These are phyloP conservation scores for Trypanosoma avium DNA, from an alignment of 208 protist genomes.

Conservation along the genomic window DNA sequence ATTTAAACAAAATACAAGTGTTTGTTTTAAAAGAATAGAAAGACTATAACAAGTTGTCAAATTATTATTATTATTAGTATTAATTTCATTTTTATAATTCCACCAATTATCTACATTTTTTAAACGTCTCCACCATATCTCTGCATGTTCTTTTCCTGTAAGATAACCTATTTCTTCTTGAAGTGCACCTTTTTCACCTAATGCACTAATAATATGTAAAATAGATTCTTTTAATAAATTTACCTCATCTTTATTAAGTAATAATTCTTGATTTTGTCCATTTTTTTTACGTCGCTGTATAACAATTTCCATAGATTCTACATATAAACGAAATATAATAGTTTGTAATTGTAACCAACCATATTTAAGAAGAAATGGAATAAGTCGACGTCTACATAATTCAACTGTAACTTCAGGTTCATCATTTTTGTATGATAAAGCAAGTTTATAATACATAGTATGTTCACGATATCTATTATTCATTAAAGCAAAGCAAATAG, in stretches of 20 bases:
- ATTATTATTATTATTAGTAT: background rate
- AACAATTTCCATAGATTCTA: conserved; percentile 47
- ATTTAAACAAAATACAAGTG: conserved; percentile 10
- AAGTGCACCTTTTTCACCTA: conserved; percentile 1
- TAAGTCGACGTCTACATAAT: conserved; percentile 44
- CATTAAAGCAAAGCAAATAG: conserved; percentile 33
- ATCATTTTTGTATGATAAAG: conserved; percentile 44
- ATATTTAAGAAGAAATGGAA: conserved; percentile 47
- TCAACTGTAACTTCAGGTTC: conserved; percentile 38
- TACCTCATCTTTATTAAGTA: conserved; percentile 13
- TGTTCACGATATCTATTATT: conserved; percentile 45
- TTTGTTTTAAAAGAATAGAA: conserved; percentile 12
- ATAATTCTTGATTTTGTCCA: background rate
- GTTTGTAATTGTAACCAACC: conserved; percentile 59
- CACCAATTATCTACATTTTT: conserved; percentile 1
- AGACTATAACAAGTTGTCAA: conserved; percentile 5
- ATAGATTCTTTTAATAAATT: conserved; percentile 20
- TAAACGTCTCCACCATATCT: conserved; percentile 15
- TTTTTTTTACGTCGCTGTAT: conserved; percentile 24
- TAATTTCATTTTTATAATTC: background rate
- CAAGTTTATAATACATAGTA: conserved; percentile 47
- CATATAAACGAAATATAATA: conserved; percentile 49
- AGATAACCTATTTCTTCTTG: conserved; percentile 10
- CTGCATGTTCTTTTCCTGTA: background rate
- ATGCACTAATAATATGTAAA: conserved; percentile 19